Evolutionary conservation across 129 eudicot genomes (phyloP).

Genomic region (Saposhnikovia divaricata): DNA sequence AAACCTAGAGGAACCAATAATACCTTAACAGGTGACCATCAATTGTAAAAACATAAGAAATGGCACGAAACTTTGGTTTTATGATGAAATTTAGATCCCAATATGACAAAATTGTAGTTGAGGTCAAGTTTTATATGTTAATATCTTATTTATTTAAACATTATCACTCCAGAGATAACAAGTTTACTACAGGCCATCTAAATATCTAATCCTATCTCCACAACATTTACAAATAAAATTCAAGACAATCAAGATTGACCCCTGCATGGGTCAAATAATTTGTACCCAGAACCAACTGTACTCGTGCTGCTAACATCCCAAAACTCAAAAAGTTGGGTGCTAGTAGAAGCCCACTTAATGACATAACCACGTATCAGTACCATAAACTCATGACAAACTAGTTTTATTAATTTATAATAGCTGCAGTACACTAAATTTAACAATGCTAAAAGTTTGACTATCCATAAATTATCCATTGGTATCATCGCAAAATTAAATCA

Average conservation of each 20-base stretch:
- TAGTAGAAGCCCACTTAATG: not conserved
- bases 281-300: not conserved
- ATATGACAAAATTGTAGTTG: not conserved
- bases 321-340: not conserved
- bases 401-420: not conserved
- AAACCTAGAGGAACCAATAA: not conserved
- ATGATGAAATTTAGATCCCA: not conserved
- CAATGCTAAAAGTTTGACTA: not conserved
- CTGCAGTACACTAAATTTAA: not conserved
- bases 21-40: not conserved
- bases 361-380: not conserved
- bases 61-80: not conserved
- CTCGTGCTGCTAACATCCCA: not conserved
- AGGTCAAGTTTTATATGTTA: not conserved
- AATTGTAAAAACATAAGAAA: not conserved
- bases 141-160: not conserved
- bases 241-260: not conserved
- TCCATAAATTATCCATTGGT: not conserved
- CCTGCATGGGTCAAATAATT: not conserved
- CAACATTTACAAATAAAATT: not conserved
- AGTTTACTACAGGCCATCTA: not conserved
- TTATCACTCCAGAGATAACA: not conserved
- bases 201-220: not conserved
- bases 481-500: not conserved
- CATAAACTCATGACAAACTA: not conserved